Evolutionary conservation across 2,329 filamentous ascomycete species (phyloP).

Genomic region (Talaromyces sp.): DNA sequence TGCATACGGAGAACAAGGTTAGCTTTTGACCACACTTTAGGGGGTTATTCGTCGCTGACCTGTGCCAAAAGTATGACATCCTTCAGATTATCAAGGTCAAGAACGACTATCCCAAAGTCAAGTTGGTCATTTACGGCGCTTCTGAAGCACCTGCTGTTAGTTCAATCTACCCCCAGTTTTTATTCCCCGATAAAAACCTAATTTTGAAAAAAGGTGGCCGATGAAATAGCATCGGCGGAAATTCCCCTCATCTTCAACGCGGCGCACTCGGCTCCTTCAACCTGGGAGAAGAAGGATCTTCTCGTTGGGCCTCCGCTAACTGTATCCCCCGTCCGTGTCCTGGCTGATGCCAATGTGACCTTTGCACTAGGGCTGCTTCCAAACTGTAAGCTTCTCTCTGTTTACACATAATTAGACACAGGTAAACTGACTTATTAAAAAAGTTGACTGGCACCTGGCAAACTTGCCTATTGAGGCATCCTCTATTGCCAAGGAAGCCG

Average conservation of each 20-base stretch:
- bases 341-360: constrained; percentile 34
- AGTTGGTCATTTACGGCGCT: constrained; percentile 34
- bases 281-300: constrained; percentile 32
- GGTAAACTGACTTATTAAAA: neutral
- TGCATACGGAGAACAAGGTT: constrained; percentile 31
- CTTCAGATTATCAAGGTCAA: constrained; percentile 30
- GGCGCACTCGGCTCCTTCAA: constrained; percentile 25
- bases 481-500: constrained; percentile 9
- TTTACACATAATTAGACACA: neutral
- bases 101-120: constrained; percentile 6
- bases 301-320: constrained; percentile 40
- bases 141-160: constrained; percentile 27
- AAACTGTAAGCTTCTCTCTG: constrained; percentile 1
- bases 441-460: constrained; percentile 33
- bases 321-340: constrained; percentile 31
- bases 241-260: constrained; percentile 42
- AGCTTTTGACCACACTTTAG: neutral
- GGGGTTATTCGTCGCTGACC: neutral
- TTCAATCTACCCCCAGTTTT: neutral
- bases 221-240: constrained; percentile 33
- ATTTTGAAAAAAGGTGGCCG: constrained; percentile 24
- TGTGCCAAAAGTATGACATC: constrained; percentile 29
- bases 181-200: neutral
- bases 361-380: constrained; percentile 12
- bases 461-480: constrained; percentile 26